Base-by-base conservation (phyloP, 2,329 filamentous ascomycete species). In the Sarocladium kiliense region DNA sequence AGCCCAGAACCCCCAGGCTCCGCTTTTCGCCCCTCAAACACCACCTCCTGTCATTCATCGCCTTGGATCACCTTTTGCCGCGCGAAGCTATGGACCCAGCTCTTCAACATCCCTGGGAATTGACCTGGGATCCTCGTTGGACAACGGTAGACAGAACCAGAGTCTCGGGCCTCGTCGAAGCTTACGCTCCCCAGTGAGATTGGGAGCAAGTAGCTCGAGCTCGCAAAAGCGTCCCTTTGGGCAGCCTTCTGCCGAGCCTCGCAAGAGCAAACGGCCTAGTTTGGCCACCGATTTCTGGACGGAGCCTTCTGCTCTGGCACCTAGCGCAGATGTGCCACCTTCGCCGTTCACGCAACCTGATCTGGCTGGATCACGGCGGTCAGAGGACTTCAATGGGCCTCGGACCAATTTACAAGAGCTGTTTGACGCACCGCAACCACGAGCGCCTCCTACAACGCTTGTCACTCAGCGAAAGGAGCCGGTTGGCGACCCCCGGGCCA, bases 81-180 rank as follows among this genome's bases (percentile, higher is more conserved):
- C 80, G 30, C 78, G 74, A 58, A 86, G 81, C 60, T 86, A 86
- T 60, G 83, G 83, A 0, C 83, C 82, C 1, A 85, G 79, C 66
- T 82, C 81, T 12, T 83, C 82, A 3, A 72, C 68, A 18, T 73
- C 75, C 0, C 66, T 82, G 6, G 70, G 70, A 3, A 73, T 72
- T 7, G 70, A 68, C 41, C 65, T 73, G 10, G 63, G 62, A 16
- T 58, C 66, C 16, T 61, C 62, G 42, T 55, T 68, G 3, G 68
- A 69, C 45, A 63, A 68, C 2, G 70, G 69, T 32, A 65, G 73
- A 27, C 77, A 78, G 57, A 74, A 74, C 14, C 74, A 77, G 57
- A 81, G 79, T 0, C 65, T 80, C 18, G 78, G 76, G 16, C 72
- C 74, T 14, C 77, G 75, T 21, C 78, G 74, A 18, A 71, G 71